These are phyloP conservation scores for Candida tunisiensis DNA, from an alignment of 1,139 yeast species.

Conservation along the genomic window DNA sequence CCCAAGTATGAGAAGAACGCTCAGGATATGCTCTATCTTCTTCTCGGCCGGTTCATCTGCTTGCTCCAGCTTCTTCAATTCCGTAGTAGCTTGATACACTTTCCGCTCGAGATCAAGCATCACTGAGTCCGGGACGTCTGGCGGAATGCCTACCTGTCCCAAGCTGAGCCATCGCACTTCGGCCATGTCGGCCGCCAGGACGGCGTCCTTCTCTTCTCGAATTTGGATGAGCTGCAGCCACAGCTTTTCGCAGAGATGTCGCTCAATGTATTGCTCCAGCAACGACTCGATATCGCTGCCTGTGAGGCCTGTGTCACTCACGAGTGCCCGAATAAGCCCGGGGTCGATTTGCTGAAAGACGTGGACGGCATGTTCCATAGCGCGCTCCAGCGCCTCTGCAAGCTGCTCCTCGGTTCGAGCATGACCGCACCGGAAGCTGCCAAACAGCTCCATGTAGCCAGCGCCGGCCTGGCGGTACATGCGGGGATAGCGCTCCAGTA, in stretches of 20 bases:
- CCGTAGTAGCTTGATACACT: not conserved
- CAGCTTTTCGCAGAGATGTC: not conserved
- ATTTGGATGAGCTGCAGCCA: not conserved
- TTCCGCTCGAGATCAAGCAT: not conserved
- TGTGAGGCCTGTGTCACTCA: not conserved
- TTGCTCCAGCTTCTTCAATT: not conserved
- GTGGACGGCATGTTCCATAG: not conserved
- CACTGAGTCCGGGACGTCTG: not conserved
- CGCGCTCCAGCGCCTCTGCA: not conserved
- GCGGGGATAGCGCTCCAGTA: no score
- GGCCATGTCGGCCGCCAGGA: not conserved
- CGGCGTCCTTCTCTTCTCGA: not conserved
- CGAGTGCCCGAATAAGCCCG: not conserved
- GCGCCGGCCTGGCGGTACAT: no score
- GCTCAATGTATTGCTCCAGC: not conserved
- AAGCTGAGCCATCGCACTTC: not conserved
- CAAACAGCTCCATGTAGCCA: no score
- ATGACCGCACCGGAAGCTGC: not conserved
- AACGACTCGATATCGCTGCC: not conserved
- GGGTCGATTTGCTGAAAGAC: not conserved
- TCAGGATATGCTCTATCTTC: not conserved
- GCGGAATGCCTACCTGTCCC: not conserved
- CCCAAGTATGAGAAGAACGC: not conserved
- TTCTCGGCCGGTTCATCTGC: not conserved
- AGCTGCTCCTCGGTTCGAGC: not conserved